Evolutionary conservation across 2,329 filamentous ascomycete species (phyloP), one percentile per base, ranked within the genome.

Genomic region (Gremmenia infestans): DNA sequence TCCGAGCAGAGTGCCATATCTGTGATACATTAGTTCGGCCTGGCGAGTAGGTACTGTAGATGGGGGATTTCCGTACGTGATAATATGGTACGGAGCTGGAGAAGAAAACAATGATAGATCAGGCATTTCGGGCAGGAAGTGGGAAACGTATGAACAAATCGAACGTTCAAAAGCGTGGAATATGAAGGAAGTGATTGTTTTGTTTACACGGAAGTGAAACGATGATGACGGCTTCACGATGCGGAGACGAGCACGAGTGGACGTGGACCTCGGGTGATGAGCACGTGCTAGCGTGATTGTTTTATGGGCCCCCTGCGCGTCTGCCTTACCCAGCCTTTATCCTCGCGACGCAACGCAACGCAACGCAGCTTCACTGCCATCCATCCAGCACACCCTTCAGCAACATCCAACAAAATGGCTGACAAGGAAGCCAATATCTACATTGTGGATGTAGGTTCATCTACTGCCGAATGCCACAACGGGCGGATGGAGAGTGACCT

Each of bases 341-440:
- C 14, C 14, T 23, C 25, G 14, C 47, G 47, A n/a, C n/a, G n/a
- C n/a, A n/a, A n/a, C n/a, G n/a, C n/a, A n/a, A 40, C 23, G 17
- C 22, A 19, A 15, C 32, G 19, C 25, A 28, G 25, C 25, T 28
- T 28, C 25, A 8, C 5, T 7, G 5, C 6, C 25, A 28, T 28
- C 6, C 25, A 28, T 28, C 25, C 25, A 28, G 6, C 25, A 28
- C 25, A 28, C 25, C 5, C 23, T 25, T 45, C 36, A 17, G 1
- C 4, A n/a, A 42, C 6, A n/a, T 8, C 12, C 48, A 32, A 15
- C 63, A 78, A 57, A 54, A 97, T 97, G 93, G 88, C 91, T 11
- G 86, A 89, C 60, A 99, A 99, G 72, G 91, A 97, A 76, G 91
- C 91, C 8, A 94, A 88, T 0, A 83, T 97, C 45, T 99, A 94